Base-by-base conservation (phyloP, 768 basidiomycete genomes). In the Lyophyllum decastes region DNA sequence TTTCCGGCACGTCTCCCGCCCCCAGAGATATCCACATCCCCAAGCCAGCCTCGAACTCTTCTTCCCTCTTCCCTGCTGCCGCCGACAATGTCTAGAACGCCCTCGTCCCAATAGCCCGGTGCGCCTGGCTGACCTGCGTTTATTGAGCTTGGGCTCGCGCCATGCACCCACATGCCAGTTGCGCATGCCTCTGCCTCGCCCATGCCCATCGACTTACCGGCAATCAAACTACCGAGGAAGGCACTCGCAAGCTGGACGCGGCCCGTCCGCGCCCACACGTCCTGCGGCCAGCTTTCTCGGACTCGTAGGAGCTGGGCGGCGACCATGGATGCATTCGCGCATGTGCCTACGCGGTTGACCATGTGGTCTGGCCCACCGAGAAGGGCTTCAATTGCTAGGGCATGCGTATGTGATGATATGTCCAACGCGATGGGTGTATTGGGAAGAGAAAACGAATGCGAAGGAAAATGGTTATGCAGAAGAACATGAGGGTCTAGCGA, bases 111-210 rank as follows among this genome's bases (percentile, higher is more conserved):
- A 59, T 85, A 80, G 0, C 84, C 80, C 43, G 77, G 76, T n/a
- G 71, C 55, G 2, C 67, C 34, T 19, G 51, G 30, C 34, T 62
- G 63, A 14, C 61, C 57, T 35, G 59, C 50, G 45, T 55, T 52
- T 43, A 55, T 54, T 2, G 67, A 58, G 44, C 63, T 73, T 2
- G 63, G 62, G 55, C 71, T 73, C 3, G 68, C 65, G 50, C 78
- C 84, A 84, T 88, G 85, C 4, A 84, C 78, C 90, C 90, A 94
- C 75, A 92, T 80, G 2, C 91, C 92, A 0, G 88, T 90, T 0
- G 87, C 83, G 63, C 85, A 87, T 0, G 91, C 91, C 65, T 93
- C 90, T 0, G 89, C 79, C 68, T 91, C 90, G 27, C 82, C 79
- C 79, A 92, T 86, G 24, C 79, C 76, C 43, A 86, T 82, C 84